Conservation (phyloP, 805 yeast species). For the Yarrowia yakushimensis region DNA sequence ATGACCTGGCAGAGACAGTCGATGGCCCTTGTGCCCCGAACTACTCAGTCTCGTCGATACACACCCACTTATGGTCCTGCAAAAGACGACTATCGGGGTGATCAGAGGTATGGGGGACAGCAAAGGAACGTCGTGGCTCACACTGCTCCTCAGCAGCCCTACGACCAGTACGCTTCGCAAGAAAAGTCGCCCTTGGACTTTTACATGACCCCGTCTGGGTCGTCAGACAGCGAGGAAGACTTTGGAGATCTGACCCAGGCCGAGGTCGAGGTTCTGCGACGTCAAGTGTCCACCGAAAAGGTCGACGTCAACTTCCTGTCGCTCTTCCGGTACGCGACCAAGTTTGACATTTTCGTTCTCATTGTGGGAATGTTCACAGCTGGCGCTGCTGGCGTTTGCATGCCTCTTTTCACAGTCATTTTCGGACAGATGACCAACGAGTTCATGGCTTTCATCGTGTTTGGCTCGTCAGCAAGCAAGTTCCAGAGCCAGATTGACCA, state of each 20-base stretch:
- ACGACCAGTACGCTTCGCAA: neutral
- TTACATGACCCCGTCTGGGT: neutral
- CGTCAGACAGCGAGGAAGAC: neutral
- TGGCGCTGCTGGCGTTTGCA: constrained; percentile 41
- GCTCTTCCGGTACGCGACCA: constrained; percentile 39
- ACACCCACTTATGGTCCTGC: neutral
- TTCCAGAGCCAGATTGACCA: constrained; percentile 40
- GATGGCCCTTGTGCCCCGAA: neutral
- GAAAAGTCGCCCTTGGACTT: neutral
- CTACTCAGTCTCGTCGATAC: neutral
- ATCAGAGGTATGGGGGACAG: no score
- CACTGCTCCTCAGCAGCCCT: neutral
- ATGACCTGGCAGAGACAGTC: neutral
- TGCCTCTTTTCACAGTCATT: constrained; percentile 43
- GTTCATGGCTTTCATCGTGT: constrained; percentile 37
- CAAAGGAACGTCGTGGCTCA: no score
- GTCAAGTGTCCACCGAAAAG: neutral
- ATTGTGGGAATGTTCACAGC: constrained; percentile 37
- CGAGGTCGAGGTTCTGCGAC: neutral
- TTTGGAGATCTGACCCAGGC: neutral
- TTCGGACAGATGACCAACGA: constrained; percentile 42
- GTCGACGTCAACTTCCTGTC: constrained; percentile 26
- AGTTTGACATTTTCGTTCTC: constrained; percentile 35
- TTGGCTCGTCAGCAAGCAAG: constrained; percentile 29
- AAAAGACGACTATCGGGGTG: neutral